Base-by-base conservation (phyloP, 306 rosid species). In the Hippophae rhamnoides region DNA sequence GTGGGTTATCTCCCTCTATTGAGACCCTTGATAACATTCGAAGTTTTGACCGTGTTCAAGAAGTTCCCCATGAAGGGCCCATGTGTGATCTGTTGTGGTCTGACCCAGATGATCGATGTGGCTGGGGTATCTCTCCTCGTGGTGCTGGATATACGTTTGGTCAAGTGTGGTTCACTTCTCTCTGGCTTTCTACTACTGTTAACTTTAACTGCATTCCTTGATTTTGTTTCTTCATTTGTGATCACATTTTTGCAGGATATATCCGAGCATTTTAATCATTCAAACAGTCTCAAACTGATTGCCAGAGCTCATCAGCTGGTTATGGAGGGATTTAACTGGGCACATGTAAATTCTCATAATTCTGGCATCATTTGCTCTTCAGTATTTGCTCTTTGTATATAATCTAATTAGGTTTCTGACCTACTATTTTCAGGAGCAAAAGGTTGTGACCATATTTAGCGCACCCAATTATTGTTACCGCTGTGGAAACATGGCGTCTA, bases 251-350 rank as follows among this genome's bases (percentile, higher is more conserved):
- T 70, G 69, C 84, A 89, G 97, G 95, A 89, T 70, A 89, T 89
- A 78, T 89, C 95, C 72, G 95, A 89, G 71, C 97, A 89, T 57
- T 89, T 89, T 73, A 89, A 89, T 71, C 95, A 86, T 72, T 65
- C 86, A 54, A 89, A 89, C 84, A 80, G 72, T 74, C 81, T 89
- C 43, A 89, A 86, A 76, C 80, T 89, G 89, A 89, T 89, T 74
- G 97, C 97, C 43, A 86, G 97, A 79, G 97, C 95, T 73, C 95
- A 89, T 74, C 97, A 89, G 68, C 84, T 89, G 73, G 97, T 89
- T 66, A 89, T 89, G 97, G 97, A 89, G 69, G 97, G 97, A 74
- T 89, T 69, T 79, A 89, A 89, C 70, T 89, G 97, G 97, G 97
- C 92, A 55, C 97, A 89, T 74, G 97, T 89, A 86, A 79, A 57